Evolutionary conservation across 148 eudicot species (phyloP).

Genomic region (Camellia japonica): DNA sequence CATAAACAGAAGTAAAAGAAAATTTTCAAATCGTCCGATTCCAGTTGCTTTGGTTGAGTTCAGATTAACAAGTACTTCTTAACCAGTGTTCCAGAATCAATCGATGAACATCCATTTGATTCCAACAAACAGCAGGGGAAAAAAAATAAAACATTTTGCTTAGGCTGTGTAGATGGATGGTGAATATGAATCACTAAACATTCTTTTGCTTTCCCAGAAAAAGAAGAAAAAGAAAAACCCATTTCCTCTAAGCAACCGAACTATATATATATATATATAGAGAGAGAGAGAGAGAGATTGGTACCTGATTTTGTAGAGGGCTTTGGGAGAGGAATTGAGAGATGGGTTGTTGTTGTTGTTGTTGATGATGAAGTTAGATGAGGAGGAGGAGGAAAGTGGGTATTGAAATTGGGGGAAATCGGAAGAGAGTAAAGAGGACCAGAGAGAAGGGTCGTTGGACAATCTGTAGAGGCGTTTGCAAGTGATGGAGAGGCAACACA

Average conservation of each 20-base stretch:
- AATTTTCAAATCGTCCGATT: background rate
- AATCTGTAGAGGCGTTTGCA: constrained; percentile 54
- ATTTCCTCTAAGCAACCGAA: background rate
- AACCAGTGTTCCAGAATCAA: background rate
- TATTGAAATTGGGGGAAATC: constrained; percentile 41
- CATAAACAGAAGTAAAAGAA: background rate
- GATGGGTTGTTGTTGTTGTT: background rate
- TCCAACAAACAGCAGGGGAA: background rate
- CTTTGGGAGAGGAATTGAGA: constrained; percentile 27
- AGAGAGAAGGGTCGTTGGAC: constrained; percentile 50
- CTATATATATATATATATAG: background rate
- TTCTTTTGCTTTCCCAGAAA: background rate
- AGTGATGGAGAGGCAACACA: constrained; percentile 66
- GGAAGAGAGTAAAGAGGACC: constrained; percentile 57
- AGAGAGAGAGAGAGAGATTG: background rate
- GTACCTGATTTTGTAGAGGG: constrained; percentile 51
- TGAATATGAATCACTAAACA: background rate
- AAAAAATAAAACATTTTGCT: background rate
- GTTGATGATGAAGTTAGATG: background rate
- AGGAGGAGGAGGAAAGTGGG: constrained; percentile 13
- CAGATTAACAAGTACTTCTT: background rate
- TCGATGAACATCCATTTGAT: background rate
- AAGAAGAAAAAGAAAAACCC: background rate
- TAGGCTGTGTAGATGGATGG: background rate
- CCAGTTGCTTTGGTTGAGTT: background rate